Percentiles rank a stretch among this genome's conserved stretches.
Conservation (phyloP, 148 eudicot genomes). For the Rhododendron henanense region DNA sequence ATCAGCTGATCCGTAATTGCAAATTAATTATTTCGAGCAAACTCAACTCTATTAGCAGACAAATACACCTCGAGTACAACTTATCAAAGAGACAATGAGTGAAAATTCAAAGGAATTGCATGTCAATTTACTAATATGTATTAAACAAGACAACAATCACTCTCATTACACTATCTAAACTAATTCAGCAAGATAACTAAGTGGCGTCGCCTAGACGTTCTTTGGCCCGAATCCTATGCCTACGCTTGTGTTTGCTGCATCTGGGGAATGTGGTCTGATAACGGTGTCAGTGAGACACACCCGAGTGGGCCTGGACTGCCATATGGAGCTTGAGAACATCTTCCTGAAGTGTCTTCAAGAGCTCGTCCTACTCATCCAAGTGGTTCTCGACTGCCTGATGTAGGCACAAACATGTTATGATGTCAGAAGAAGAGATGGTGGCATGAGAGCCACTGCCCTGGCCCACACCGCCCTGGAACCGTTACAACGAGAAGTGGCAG, state of each 20-base stretch:
- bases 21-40: neutral
- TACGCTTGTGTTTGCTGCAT: neutral
- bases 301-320: neutral
- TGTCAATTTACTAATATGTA: neutral
- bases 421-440: too few species aligned
- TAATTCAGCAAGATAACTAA: neutral
- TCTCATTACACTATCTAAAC: neutral
- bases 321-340: neutral
- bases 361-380: neutral
- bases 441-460: too few species aligned
- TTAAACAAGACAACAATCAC: neutral
- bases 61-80: neutral
- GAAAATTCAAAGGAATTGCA: neutral
- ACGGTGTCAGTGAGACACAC: neutral
- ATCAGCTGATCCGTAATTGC: neutral
- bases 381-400: neutral
- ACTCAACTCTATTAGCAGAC: neutral
- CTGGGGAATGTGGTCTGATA: neutral
- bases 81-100: neutral
- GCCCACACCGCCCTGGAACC: neutral
- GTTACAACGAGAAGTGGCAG: neutral
- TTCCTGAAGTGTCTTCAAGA: neutral
- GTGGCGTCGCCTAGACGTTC: neutral
- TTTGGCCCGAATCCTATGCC: neutral
- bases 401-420: neutral